phyloP scores from a whole-genome alignment of 2,329 filamentous ascomycete species.

The Diaporthe humulicola region DNA sequence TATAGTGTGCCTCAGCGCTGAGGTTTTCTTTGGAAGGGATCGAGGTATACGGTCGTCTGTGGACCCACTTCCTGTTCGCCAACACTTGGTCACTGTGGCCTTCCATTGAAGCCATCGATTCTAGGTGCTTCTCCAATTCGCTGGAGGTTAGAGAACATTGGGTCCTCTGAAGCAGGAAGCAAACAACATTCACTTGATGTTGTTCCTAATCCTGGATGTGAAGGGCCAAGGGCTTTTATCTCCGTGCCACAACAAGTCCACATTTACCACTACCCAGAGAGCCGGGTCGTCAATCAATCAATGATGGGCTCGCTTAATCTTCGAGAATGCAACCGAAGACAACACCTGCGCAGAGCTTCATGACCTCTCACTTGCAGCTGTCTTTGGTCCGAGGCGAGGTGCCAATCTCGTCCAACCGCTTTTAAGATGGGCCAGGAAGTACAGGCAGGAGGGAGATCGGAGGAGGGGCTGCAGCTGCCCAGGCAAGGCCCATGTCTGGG shows the following conservation, averaged over 20 bases:
- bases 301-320: slow-evolving; percentile 34
- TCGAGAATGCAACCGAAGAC: slow-evolving; percentile 31
- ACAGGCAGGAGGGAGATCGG: slow-evolving; percentile 26
- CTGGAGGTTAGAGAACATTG: not conserved
- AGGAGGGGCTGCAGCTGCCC: slow-evolving; percentile 33
- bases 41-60: not conserved
- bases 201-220: not conserved
- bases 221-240: slow-evolving; percentile 29
- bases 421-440: slow-evolving; percentile 25
- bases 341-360: slow-evolving; percentile 1
- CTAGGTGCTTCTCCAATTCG: not conserved
- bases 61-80: slow-evolving; percentile 16
- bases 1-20: not conserved
- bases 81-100: not conserved
- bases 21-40: not conserved
- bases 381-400: slow-evolving; percentile 40
- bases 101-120: slow-evolving; percentile 2
- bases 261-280: not conserved
- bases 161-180: not conserved
- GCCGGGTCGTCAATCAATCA: slow-evolving; percentile 28
- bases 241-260: slow-evolving; percentile 1
- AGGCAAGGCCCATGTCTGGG: slow-evolving; percentile 31
- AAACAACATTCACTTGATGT: not conserved
- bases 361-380: slow-evolving; percentile 26
- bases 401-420: slow-evolving; percentile 35